Evolutionary conservation across 306 rosid genomes (phyloP), one percentile per base, ranked within the genome.

Genomic region (Sicyos edulis): DNA sequence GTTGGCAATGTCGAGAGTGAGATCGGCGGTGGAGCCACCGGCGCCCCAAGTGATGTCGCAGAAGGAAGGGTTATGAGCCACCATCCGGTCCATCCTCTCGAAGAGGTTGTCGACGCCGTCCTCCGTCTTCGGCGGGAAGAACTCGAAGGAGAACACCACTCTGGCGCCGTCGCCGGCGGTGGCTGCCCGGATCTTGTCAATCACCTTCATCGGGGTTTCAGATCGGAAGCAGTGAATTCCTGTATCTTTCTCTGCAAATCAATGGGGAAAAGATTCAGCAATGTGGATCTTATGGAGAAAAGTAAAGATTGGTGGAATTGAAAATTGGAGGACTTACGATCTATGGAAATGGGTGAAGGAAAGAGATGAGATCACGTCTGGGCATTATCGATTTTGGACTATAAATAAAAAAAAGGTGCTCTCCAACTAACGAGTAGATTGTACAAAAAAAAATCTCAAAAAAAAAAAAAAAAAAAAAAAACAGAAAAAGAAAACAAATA

Each of bases 31-130:
- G 19, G 97, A 82, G 44, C 99, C 99, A 40, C 99, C 97, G 7
- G 97, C 97, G 15, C 99, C 99, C 99, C 99, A 89, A 3, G 99
- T 95, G 52, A 95, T 91, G 75, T 95, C 99, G 55, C 99, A 95
- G 80, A 91, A 95, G 2, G 95, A 16, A 6, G 99, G 97, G 70
- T 84, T 88, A 75, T 95, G 97, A 1, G 95, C 88, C 47, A 95
- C 97, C 97, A 91, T 95, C 11, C 99, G 88, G 54, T 95, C 97
- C 99, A 95, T 91, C 61, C 96, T 86, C 83, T 95, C 97, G 54
- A 95, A 85, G 13, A 95, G 83, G 74, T 89, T 95, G 58, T 91
- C 99, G 0, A 95, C 99, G 1, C 95, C 96, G 72, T 95, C 99
- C 52, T 91, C 99, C 2, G 97, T 91, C 86, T 89, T 95, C 0